A percentile compares a stretch with the other conserved stretches of the same genome.
Conservation (phyloP, 2,329 filamentous ascomycete genomes). For the Sodiomyces alkalinus region DNA sequence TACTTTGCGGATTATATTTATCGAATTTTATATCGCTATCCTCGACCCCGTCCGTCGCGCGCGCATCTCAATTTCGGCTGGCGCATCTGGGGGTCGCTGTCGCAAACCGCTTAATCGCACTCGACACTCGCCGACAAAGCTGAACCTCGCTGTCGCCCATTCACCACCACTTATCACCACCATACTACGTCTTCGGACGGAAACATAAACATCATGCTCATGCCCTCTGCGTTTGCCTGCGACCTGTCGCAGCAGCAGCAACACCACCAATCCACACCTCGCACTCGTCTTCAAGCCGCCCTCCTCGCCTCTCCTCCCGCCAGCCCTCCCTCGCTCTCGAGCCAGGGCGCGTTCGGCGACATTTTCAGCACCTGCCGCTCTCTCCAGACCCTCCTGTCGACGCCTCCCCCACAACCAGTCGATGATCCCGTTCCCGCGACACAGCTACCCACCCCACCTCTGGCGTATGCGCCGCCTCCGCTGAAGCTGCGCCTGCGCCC, state of each 20-base stretch:
- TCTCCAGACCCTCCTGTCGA: constrained; percentile 41
- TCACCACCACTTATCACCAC: not conserved
- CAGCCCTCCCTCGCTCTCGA: constrained; percentile 32
- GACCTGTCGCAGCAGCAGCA: constrained; percentile 35
- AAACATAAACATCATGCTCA: constrained; percentile 30
- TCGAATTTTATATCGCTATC: too few relatives aligned
- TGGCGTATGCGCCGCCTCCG: constrained; percentile 32
- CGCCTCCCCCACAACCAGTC: constrained; percentile 31
- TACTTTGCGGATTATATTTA: too few relatives aligned
- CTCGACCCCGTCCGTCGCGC: not conserved
- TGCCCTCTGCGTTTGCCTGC: constrained; percentile 43
- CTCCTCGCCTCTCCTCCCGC: constrained; percentile 45
- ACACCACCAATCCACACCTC: constrained; percentile 9
- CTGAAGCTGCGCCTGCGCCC: constrained; percentile 41
- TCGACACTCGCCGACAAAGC: not conserved
- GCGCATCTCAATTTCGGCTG: not conserved
- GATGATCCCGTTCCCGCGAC: constrained; percentile 14
- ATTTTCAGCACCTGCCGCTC: constrained; percentile 45
- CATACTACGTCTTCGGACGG: not conserved
- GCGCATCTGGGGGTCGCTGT: not conserved
- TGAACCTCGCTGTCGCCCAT: too few relatives aligned
- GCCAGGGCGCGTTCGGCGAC: constrained; percentile 32
- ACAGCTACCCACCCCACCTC: constrained; percentile 40
- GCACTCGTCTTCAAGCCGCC: constrained; percentile 28
- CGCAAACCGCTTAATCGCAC: not conserved